These are phyloP conservation scores for Ceratobasidium sp. DNA, from an alignment of 1,284 basidiomycete species.

Conservation along the genomic window DNA sequence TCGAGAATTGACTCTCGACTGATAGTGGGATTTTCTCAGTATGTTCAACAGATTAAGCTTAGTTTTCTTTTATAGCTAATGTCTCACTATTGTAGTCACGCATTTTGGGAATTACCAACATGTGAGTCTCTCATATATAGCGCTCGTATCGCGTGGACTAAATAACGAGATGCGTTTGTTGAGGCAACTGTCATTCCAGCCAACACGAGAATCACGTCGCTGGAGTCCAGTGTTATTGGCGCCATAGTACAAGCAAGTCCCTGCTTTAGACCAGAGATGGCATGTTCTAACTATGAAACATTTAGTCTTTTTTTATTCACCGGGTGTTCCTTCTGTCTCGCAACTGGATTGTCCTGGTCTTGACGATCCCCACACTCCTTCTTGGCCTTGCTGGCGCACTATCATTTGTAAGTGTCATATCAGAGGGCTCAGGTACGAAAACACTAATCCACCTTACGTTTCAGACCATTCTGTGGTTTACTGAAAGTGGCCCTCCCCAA, in stretches of 20 bases:
- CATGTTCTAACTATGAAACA: neutral
- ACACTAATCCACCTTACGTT: no score
- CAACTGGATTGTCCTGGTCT: slow-evolving; percentile 28
- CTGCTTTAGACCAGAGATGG: neutral
- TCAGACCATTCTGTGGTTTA: no score
- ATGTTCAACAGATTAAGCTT: neutral
- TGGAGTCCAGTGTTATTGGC: slow-evolving; percentile 28
- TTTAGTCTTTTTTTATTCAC: slow-evolving; percentile 34
- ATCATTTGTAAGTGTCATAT: neutral
- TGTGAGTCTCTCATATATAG: neutral
- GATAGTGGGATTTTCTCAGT: slow-evolving; percentile 39
- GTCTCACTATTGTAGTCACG: neutral
- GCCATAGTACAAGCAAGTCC: slow-evolving; percentile 18
- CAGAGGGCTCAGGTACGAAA: no score
- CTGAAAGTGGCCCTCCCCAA: no score
- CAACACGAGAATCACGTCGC: slow-evolving; percentile 24
- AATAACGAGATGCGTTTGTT: no score
- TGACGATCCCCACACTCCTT: slow-evolving; percentile 36
- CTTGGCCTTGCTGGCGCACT: slow-evolving; percentile 27
- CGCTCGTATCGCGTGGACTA: no score
- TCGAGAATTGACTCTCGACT: neutral
- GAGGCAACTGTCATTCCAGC: neutral
- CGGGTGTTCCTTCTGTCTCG: slow-evolving; percentile 32
- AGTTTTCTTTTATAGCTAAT: neutral
- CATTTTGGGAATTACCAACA: slow-evolving; percentile 28